Conservation (phyloP, 345 rosid genomes). For the Ricinus communis region DNA sequence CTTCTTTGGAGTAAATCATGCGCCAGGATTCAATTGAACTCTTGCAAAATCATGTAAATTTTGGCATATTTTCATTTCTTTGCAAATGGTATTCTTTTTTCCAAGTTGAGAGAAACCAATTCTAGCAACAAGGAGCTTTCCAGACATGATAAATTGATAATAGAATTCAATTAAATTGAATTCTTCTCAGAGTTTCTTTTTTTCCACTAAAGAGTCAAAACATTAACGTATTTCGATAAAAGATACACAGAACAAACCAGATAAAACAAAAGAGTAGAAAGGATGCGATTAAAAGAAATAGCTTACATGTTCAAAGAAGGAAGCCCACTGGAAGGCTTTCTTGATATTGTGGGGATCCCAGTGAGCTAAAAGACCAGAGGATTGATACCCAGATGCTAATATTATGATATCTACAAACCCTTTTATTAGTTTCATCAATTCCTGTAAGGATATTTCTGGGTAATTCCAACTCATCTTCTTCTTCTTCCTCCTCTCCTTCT, state of each 20-base stretch:
- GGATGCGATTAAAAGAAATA: conserved; percentile 10
- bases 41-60: too few relatives aligned
- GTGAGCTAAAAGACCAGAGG: conserved; percentile 61
- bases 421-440: conserved; percentile 55
- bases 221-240: neutral
- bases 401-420: conserved; percentile 76
- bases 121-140: too few relatives aligned
- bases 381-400: conserved; percentile 78
- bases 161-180: too few relatives aligned
- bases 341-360: conserved; percentile 64
- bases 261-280: neutral
- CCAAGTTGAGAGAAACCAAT: too few relatives aligned
- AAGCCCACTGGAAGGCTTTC: conserved; percentile 72
- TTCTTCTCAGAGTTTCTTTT: too few relatives aligned
- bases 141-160: too few relatives aligned
- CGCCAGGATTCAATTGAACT: neutral
- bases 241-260: neutral
- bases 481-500: conserved; percentile 28
- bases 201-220: too few relatives aligned
- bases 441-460: conserved; percentile 56
- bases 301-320: conserved; percentile 68
- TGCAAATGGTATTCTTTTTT: too few relatives aligned
- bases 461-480: conserved; percentile 66
- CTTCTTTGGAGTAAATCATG: too few relatives aligned
- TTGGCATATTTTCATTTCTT: too few relatives aligned